Conservation (phyloP, 768 basidiomycete species). For the Leccinum truebloodii region DNA sequence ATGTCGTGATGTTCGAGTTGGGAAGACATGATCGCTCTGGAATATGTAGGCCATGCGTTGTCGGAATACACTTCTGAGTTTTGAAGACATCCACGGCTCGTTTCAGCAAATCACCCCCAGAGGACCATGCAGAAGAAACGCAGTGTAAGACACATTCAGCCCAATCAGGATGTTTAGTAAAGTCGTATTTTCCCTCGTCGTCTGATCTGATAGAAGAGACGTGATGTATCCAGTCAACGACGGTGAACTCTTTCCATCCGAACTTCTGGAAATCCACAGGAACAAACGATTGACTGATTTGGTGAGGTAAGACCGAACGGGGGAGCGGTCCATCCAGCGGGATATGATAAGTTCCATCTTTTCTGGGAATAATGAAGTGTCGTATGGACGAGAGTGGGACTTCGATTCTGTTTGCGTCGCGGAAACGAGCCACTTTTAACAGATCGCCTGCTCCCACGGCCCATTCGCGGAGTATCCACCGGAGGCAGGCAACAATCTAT, state of each 20-base stretch:
- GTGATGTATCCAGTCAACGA: conserved; percentile 70
- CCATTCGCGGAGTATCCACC: neutral
- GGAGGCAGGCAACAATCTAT: conserved; percentile 9
- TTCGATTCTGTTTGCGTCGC: conserved; percentile 46
- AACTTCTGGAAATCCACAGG: conserved; percentile 56
- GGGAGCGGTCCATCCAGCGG: conserved; percentile 78
- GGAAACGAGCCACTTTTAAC: conserved; percentile 38
- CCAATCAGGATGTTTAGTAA: conserved; percentile 65
- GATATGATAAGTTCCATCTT: conserved; percentile 41
- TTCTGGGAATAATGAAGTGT: conserved; percentile 57
- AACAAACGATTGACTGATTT: conserved; percentile 58
- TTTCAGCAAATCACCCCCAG: neutral
- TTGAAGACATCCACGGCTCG: neutral
- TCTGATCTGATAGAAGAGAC: conserved; percentile 47
- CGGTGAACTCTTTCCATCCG: conserved; percentile 72
- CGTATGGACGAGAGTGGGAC: conserved; percentile 66
- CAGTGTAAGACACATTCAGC: conserved; percentile 71
- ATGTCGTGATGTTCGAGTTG: neutral
- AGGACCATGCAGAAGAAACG: conserved; percentile 46
- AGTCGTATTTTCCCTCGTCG: conserved; percentile 50
- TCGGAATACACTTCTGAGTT: neutral
- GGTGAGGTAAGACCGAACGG: conserved; percentile 57
- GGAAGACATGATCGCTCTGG: neutral
- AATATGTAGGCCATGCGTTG: neutral
- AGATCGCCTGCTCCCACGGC: neutral